These are phyloP conservation scores for Eimeria falciformis DNA, from an alignment of 169 alveolate genomes.

Conservation along the genomic window DNA sequence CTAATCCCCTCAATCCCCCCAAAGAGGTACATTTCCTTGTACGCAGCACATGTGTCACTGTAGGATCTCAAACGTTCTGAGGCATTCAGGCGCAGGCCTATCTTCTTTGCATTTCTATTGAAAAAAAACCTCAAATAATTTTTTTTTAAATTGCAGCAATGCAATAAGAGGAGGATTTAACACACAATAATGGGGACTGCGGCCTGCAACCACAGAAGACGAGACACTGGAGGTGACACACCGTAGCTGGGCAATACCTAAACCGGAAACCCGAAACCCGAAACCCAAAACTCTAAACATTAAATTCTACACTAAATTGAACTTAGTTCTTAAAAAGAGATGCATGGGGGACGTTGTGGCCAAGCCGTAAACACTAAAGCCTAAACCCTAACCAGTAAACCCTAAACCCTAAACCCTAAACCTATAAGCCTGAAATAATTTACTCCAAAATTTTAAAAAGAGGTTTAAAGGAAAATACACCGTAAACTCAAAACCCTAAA, in stretches of 20 bases:
- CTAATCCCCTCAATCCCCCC: too few relatives aligned
- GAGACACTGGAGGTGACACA: neutral
- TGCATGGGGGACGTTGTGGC: too few relatives aligned
- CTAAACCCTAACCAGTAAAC: slow-evolving; percentile 41
- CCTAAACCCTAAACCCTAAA: slow-evolving; percentile 47
- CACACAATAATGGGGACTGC: neutral
- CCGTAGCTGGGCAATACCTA: neutral
- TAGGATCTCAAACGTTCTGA: neutral
- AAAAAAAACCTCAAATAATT: too few relatives aligned
- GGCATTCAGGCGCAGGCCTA: too few relatives aligned
- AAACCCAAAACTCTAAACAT: slow-evolving; percentile 12
- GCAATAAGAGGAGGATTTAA: neutral
- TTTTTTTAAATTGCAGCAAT: neutral
- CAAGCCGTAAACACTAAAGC: slow-evolving; percentile 10
- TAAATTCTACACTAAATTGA: neutral
- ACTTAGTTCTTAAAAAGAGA: neutral
- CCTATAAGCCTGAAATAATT: neutral
- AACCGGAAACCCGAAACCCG: neutral
- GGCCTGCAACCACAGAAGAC: neutral
- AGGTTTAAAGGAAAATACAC: too few relatives aligned
- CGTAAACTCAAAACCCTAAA: slow-evolving; percentile 16
- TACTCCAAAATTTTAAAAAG: too few relatives aligned
- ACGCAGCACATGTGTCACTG: neutral
- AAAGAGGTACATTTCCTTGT: neutral
- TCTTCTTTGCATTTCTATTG: neutral